Evolutionary conservation across 352 stramenopile species (phyloP).

Genomic region (Phytophthora crassamura): DNA sequence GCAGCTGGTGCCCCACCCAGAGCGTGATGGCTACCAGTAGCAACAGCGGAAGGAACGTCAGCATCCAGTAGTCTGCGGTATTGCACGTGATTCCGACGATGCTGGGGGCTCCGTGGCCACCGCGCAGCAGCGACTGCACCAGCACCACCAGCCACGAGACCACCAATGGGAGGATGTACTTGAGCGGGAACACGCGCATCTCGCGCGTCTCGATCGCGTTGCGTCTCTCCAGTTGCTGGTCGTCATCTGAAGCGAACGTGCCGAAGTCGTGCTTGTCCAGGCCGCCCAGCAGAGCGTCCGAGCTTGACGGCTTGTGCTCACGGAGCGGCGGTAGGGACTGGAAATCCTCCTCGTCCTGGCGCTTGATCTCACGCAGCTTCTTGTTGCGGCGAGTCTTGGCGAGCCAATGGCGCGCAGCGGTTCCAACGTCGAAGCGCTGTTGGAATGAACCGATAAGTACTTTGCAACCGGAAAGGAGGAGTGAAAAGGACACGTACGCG

Average conservation of each 20-base stretch:
- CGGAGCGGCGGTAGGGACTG: constrained; percentile 55
- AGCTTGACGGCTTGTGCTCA: constrained; percentile 34
- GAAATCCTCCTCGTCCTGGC: constrained; percentile 74
- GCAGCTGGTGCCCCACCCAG: constrained; percentile 62
- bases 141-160: constrained; percentile 78
- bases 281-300: constrained; percentile 27
- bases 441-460: not conserved
- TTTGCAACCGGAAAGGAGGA: not conserved
- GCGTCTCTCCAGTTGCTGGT: constrained; percentile 44
- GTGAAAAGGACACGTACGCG: constrained; percentile 11
- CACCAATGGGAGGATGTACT: constrained; percentile 62
- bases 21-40: constrained; percentile 73
- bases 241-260: constrained; percentile 56
- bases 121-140: constrained; percentile 73
- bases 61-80: constrained; percentile 91
- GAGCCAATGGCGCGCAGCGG: constrained; percentile 69
- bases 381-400: constrained; percentile 66
- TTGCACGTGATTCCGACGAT: constrained; percentile 95
- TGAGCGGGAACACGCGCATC: constrained; percentile 59
- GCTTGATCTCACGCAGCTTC: constrained; percentile 45
- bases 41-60: constrained; percentile 87
- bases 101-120: constrained; percentile 70
- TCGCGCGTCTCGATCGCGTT: constrained; percentile 57
- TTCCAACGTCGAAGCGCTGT: constrained; percentile 73
- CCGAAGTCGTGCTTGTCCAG: constrained; percentile 43